Percentiles rank a stretch among this genome's conserved stretches.
phyloP scores from a whole-genome alignment of 805 yeast species.

The Candida berthetii region DNA sequence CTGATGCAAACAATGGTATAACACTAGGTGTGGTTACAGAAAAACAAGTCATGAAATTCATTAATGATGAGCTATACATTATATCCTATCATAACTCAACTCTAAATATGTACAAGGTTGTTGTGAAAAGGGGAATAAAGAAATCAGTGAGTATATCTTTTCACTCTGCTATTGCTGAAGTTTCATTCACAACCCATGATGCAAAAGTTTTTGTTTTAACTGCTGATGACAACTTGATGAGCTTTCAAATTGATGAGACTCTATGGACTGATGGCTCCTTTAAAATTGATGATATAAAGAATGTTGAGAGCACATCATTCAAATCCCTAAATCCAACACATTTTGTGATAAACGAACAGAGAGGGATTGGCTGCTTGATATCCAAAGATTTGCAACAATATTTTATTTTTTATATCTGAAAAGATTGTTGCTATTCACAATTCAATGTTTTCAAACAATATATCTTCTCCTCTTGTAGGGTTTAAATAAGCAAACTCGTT shows the following conservation, averaged over 20 bases:
- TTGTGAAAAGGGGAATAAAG: not conserved
- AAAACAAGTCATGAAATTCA: constrained; percentile 8
- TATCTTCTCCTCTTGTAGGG: not conserved
- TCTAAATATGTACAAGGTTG: constrained; percentile 10
- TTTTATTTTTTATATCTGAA: constrained; percentile 8
- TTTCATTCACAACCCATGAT: constrained; percentile 1
- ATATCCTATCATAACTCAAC: constrained; percentile 4
- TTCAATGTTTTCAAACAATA: not conserved
- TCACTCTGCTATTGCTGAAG: constrained; percentile 5
- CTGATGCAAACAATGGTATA: not conserved
- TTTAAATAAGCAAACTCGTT: constrained; percentile 15
- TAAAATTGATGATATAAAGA: not conserved
- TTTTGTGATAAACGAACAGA: constrained; percentile 19
- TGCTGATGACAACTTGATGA: too few species aligned
- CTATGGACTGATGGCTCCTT: not conserved
- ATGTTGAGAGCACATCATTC: not conserved
- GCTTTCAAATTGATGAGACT: too few species aligned
- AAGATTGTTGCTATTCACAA: not conserved
- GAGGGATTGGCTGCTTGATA: constrained; percentile 29
- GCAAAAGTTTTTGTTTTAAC: not conserved
- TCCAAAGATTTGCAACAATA: constrained; percentile 25
- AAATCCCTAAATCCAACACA: not conserved
- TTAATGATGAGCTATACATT: constrained; percentile 5
- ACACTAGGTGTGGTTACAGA: constrained; percentile 11
- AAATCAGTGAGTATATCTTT: constrained; percentile 1